These are phyloP conservation scores for Hymenoscyphus scutula DNA, from an alignment of 2,329 filamentous ascomycete species.

Conservation along the genomic window DNA sequence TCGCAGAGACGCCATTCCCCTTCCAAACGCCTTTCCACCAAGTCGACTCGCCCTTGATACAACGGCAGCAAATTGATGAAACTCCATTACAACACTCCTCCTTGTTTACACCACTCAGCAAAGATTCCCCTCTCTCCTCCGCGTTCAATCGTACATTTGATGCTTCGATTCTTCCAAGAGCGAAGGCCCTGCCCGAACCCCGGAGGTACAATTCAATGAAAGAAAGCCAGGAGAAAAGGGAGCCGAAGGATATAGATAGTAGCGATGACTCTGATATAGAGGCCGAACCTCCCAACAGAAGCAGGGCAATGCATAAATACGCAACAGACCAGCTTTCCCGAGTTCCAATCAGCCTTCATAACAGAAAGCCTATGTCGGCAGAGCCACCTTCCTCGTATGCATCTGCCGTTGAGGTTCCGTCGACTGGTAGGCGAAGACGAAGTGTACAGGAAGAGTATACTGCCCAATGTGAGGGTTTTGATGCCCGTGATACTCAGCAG, in stretches of 20 bases:
- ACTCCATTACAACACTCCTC: constrained; percentile 23
- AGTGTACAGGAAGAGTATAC: constrained; percentile 31
- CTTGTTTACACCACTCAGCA: constrained; percentile 12
- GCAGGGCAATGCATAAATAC: constrained; percentile 5
- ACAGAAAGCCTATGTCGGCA: constrained; percentile 9
- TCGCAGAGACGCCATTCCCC: constrained; percentile 15
- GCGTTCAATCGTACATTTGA: not conserved
- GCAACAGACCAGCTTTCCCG: not conserved
- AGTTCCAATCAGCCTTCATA: not conserved
- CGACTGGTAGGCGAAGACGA: constrained; percentile 24
- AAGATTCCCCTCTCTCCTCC: constrained; percentile 8
- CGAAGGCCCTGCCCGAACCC: constrained; percentile 21
- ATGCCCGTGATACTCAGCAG: constrained; percentile 30
- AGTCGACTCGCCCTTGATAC: constrained; percentile 28
- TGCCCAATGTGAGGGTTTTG: constrained; percentile 28
- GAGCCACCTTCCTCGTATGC: constrained; percentile 12
- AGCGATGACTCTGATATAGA: constrained; percentile 30
- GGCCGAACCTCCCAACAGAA: constrained; percentile 5
- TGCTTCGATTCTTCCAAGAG: not conserved
- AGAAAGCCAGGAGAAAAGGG: constrained; percentile 32
- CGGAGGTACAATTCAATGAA: constrained; percentile 31
- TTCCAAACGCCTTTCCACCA: not conserved
- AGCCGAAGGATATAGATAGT: constrained; percentile 9
- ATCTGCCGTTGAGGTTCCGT: constrained; percentile 22
- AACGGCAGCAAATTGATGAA: not conserved